A percentile compares a stretch with the other conserved stretches of the same genome.
Conservation (phyloP, 371 early-diverging fungal genomes). For the Vittaforma corneae region DNA sequence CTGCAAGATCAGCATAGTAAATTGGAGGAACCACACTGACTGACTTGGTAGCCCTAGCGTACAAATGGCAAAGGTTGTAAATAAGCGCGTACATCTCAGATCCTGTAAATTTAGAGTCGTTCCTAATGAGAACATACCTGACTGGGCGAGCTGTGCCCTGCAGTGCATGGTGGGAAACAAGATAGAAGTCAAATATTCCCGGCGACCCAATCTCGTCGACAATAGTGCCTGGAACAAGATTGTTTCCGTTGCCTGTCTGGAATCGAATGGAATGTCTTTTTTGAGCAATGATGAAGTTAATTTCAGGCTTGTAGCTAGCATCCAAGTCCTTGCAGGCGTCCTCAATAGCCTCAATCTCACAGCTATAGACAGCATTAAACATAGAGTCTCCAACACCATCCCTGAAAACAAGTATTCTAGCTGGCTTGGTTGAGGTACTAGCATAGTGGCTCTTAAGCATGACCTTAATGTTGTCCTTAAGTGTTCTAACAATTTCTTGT, state of each 20-base stretch:
- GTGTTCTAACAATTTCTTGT: slow-evolving; percentile 72
- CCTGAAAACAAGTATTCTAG: slow-evolving; percentile 77
- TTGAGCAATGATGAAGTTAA: slow-evolving; percentile 80
- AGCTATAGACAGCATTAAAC: slow-evolving; percentile 66
- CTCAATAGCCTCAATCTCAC: slow-evolving; percentile 68
- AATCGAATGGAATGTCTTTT: slow-evolving; percentile 87
- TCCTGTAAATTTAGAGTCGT: slow-evolving; percentile 69
- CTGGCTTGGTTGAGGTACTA: slow-evolving; percentile 60
- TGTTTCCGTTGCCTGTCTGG: slow-evolving; percentile 59
- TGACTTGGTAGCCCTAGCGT: slow-evolving; percentile 69
- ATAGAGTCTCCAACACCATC: slow-evolving; percentile 81
- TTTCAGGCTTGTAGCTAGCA: slow-evolving; percentile 64
- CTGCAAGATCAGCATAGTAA: slow-evolving; percentile 76
- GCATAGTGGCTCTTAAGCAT: slow-evolving; percentile 26
- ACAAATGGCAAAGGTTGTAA: slow-evolving; percentile 73
- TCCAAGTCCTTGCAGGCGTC: slow-evolving; percentile 66
- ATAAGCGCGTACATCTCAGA: slow-evolving; percentile 69
- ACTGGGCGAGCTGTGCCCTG: slow-evolving; percentile 80
- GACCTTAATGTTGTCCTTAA: slow-evolving; percentile 47
- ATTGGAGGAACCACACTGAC: slow-evolving; percentile 71
- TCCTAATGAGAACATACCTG: slow-evolving; percentile 70
- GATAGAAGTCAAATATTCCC: slow-evolving; percentile 71
- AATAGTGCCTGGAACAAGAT: slow-evolving; percentile 75
- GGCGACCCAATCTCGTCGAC: slow-evolving; percentile 76
- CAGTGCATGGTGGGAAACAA: slow-evolving; percentile 75